phyloP scores from a whole-genome alignment of 805 yeast species.

The Candida maltosa region DNA sequence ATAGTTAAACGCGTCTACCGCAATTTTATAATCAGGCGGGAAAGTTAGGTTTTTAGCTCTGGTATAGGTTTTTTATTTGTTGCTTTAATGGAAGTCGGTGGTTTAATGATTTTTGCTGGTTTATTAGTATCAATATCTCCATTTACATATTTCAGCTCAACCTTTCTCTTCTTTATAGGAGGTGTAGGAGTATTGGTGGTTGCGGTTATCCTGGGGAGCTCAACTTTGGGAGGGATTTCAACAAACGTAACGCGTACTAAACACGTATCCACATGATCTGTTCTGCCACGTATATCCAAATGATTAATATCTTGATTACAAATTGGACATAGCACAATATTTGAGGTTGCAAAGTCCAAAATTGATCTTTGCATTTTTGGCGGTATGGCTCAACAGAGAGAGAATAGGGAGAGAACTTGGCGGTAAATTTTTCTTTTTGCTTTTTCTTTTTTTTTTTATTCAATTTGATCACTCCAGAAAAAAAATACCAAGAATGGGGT shows the following conservation, averaged over 20 bases:
- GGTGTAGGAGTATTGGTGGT: not conserved
- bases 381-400: too few species aligned
- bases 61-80: constrained; percentile 42
- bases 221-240: constrained; percentile 15
- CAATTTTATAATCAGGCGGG: constrained; percentile 34
- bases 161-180: constrained; percentile 16
- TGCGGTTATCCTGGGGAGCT: not conserved
- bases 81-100: constrained; percentile 1
- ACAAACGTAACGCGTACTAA: constrained; percentile 27
- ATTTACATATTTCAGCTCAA: constrained; percentile 14
- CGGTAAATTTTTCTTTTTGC: too few species aligned
- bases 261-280: constrained; percentile 57
- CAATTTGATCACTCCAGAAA: not conserved
- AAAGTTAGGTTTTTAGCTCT: constrained; percentile 51
- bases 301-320: constrained; percentile 40
- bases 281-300: constrained; percentile 40
- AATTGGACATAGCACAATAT: constrained; percentile 44
- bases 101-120: constrained; percentile 4
- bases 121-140: constrained; percentile 5
- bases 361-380: constrained; percentile 21
- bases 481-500: constrained; percentile 84
- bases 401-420: not conserved
- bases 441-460: not conserved
- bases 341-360: constrained; percentile 17
- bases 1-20: constrained; percentile 66